Evolutionary conservation across 2,329 filamentous ascomycete species (phyloP).

Genomic region (Fusarium caatingaense): DNA sequence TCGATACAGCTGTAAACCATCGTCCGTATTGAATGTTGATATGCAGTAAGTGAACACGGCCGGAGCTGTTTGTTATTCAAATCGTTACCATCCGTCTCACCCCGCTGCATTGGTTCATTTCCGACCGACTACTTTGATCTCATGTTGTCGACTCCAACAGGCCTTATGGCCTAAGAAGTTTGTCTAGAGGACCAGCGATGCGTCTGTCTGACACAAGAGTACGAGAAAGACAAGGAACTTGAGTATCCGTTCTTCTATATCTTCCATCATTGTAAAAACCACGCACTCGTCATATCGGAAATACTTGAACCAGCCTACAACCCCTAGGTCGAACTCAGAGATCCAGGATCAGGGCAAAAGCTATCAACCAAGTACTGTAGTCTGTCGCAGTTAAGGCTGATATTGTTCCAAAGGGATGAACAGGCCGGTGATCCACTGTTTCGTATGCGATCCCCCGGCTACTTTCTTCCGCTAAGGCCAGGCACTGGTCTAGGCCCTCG

Average conservation of each 20-base stretch:
- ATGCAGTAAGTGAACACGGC: background rate
- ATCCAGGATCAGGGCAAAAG: background rate
- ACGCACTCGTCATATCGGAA: background rate
- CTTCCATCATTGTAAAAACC: background rate
- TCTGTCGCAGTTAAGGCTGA: background rate
- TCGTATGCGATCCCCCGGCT: background rate
- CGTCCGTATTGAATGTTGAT: accelerated
- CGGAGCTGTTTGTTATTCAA: background rate
- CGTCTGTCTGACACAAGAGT: too few species aligned
- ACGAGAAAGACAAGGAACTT: background rate
- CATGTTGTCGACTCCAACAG: background rate
- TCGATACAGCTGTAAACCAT: background rate
- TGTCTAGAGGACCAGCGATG: background rate
- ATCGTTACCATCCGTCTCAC: background rate
- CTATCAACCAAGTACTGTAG: background rate
- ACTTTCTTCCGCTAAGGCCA: background rate
- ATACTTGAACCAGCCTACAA: background rate
- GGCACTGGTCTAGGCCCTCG: background rate
- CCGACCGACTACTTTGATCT: background rate
- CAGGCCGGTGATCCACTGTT: background rate
- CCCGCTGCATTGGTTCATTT: background rate
- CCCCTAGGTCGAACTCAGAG: background rate
- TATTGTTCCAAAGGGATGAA: background rate
- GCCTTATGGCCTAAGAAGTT: background rate
- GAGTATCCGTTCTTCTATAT: background rate